Evolutionary conservation across 1,284 basidiomycete species (phyloP).

Genomic region (Apiotrichum akiyoshidainum): DNA sequence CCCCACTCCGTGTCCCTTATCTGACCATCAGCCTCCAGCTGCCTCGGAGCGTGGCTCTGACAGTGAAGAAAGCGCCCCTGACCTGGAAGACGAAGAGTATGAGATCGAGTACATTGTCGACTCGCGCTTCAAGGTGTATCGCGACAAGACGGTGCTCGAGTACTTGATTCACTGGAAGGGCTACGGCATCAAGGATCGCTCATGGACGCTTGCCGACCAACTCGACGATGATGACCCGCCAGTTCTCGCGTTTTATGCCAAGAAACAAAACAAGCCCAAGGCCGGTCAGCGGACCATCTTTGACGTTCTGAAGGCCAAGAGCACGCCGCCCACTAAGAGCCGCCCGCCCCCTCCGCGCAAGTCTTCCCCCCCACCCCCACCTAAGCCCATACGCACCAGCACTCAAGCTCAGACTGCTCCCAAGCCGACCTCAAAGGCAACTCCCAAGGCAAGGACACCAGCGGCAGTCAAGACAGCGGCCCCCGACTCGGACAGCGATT

Average conservation of each 20-base stretch:
- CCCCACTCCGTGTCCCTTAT: neutral
- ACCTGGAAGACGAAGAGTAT: conserved; percentile 37
- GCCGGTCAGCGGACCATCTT: conserved; percentile 6
- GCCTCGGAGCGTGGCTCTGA: neutral
- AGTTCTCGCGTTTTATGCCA: conserved; percentile 33
- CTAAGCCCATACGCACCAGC: no score
- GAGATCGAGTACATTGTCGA: conserved; percentile 44
- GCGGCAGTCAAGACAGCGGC: neutral
- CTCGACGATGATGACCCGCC: conserved; percentile 49
- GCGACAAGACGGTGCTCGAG: conserved; percentile 27
- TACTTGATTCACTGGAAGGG: conserved; percentile 43
- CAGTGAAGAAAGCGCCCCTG: conserved; percentile 7
- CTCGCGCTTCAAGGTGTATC: conserved; percentile 25
- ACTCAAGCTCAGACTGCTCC: no score
- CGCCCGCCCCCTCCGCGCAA: no score
- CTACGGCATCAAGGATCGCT: conserved; percentile 30
- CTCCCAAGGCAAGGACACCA: neutral
- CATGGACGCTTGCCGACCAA: conserved; percentile 38
- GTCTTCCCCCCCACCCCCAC: no score
- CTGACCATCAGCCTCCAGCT: neutral
- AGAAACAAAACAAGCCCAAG: conserved; percentile 30
- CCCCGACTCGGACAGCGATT: conserved; percentile 22
- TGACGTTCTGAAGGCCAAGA: conserved; percentile 2
- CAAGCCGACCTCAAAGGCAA: no score
- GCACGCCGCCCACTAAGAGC: no score